phyloP scores from a whole-genome alignment of 2,329 filamentous ascomycete genomes.

The Aspergillus quadricinctus region DNA sequence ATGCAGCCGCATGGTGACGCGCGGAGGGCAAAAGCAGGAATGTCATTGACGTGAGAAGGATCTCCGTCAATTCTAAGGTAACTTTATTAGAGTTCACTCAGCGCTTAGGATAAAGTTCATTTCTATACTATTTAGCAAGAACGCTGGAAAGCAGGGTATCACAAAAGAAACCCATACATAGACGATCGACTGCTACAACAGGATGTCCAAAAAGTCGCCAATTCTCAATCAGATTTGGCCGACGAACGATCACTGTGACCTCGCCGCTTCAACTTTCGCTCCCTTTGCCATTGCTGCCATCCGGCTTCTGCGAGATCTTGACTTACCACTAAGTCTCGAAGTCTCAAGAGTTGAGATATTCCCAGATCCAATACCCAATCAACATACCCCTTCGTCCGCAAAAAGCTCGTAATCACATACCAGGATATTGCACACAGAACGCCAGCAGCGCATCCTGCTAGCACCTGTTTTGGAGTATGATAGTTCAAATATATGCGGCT shows the following conservation, averaged over 20 bases:
- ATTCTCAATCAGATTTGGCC: slow-evolving; percentile 26
- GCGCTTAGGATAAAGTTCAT: not conserved
- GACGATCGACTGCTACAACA: not conserved
- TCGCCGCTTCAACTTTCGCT: slow-evolving; percentile 34
- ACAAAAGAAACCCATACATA: not conserved
- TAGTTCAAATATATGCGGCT: slow-evolving; percentile 90
- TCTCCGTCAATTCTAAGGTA: not conserved
- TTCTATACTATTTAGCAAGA: not conserved
- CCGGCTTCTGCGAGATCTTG: slow-evolving; percentile 89
- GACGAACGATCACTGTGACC: slow-evolving; percentile 15
- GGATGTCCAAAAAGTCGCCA: not conserved
- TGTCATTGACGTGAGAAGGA: not conserved
- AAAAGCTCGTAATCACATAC: slow-evolving; percentile 67
- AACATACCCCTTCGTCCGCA: slow-evolving; percentile 65
- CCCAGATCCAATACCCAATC: slow-evolving; percentile 66
- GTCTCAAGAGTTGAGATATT: slow-evolving; percentile 61
- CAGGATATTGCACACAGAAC: slow-evolving; percentile 67
- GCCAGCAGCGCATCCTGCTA: slow-evolving; percentile 73
- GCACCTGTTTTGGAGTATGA: slow-evolving; percentile 81
- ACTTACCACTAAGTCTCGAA: slow-evolving; percentile 78
- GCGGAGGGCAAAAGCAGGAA: not conserved
- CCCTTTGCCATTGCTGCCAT: slow-evolving; percentile 83
- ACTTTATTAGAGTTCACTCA: not conserved
- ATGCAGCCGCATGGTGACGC: not conserved
- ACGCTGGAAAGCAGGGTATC: not conserved